Percentiles rank a stretch among this genome's conserved stretches.
These are phyloP conservation scores for Phytophthora sp. DNA, from an alignment of 352 stramenopile species.

Conservation along the genomic window DNA sequence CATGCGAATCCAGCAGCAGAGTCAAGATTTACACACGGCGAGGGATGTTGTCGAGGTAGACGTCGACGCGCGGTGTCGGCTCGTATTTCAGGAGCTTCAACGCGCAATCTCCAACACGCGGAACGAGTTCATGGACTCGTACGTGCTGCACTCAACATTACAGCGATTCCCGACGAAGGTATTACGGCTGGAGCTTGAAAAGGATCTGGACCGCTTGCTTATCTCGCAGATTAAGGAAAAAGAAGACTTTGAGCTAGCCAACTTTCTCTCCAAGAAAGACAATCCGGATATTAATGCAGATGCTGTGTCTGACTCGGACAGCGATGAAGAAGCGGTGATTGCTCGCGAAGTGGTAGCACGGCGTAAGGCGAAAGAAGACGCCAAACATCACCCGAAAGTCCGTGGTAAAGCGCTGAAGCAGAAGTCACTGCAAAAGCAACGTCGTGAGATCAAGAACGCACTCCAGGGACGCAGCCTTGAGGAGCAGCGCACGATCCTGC, in stretches of 20 bases:
- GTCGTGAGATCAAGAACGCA: constrained; percentile 75
- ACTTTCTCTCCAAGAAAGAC: constrained; percentile 44
- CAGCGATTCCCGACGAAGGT: constrained; percentile 92
- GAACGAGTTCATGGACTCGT: constrained; percentile 92
- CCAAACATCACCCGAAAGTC: constrained; percentile 46
- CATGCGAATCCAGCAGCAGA: constrained; percentile 42
- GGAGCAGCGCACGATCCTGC: constrained; percentile 61
- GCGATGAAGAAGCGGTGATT: constrained; percentile 74
- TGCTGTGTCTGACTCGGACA: constrained; percentile 68
- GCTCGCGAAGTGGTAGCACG: constrained; percentile 52
- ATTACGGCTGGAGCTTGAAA: constrained; percentile 90
- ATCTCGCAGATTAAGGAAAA: constrained; percentile 83
- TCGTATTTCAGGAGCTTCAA: constrained; percentile 92
- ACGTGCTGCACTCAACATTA: constrained; percentile 86
- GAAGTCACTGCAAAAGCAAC: constrained; percentile 76
- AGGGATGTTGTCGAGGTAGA: constrained; percentile 74
- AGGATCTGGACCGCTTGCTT: constrained; percentile 91
- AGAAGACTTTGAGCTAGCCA: constrained; percentile 64
- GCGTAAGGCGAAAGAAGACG: constrained; percentile 39
- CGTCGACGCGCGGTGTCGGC: constrained; percentile 83
- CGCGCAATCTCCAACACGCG: constrained; percentile 81
- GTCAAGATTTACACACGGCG: constrained; percentile 28
- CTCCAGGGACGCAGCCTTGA: constrained; percentile 68
- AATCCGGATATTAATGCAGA: constrained; percentile 8
- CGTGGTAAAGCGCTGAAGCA: constrained; percentile 60